These are phyloP conservation scores for Breviolum minutum DNA, from an alignment of 73 alveolate genomes.

Conservation along the genomic window DNA sequence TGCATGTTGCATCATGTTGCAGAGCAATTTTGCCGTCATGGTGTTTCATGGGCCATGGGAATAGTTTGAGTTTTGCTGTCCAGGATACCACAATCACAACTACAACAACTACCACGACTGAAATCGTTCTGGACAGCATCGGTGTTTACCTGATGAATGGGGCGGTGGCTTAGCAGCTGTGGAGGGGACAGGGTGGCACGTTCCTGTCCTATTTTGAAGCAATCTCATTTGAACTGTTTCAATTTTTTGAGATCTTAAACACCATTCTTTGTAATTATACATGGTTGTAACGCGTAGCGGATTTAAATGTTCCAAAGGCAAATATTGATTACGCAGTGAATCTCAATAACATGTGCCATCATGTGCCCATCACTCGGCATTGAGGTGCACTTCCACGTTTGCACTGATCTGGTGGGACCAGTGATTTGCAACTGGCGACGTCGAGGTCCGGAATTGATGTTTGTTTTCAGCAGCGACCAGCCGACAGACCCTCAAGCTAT, in stretches of 20 bases:
- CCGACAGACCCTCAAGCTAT: not conserved
- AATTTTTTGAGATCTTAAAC: too few relatives aligned
- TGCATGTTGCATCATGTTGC: too few relatives aligned
- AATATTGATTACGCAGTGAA: too few relatives aligned
- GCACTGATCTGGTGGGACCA: constrained; percentile 70
- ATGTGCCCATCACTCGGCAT: not conserved
- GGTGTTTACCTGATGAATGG: constrained; percentile 71
- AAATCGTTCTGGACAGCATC: constrained; percentile 17
- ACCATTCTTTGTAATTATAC: too few relatives aligned
- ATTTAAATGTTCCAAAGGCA: too few relatives aligned
- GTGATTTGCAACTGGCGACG: constrained; percentile 90
- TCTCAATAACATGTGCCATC: too few relatives aligned
- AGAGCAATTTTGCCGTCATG: too few relatives aligned
- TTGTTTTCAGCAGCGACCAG: not conserved
- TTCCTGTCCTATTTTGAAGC: too few relatives aligned
- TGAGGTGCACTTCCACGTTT: constrained; percentile 63
- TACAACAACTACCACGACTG: constrained; percentile 41
- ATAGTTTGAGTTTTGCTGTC: not conserved
- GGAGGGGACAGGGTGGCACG: not conserved
- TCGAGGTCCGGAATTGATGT: not conserved
- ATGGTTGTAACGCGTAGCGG: too few relatives aligned
- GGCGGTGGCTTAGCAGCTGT: not conserved
- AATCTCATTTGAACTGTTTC: too few relatives aligned
- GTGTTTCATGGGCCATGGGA: too few relatives aligned
- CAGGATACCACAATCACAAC: constrained; percentile 61